Conservation (phyloP, 2,329 filamentous ascomycete genomes). For the Monosporascus sp. region DNA sequence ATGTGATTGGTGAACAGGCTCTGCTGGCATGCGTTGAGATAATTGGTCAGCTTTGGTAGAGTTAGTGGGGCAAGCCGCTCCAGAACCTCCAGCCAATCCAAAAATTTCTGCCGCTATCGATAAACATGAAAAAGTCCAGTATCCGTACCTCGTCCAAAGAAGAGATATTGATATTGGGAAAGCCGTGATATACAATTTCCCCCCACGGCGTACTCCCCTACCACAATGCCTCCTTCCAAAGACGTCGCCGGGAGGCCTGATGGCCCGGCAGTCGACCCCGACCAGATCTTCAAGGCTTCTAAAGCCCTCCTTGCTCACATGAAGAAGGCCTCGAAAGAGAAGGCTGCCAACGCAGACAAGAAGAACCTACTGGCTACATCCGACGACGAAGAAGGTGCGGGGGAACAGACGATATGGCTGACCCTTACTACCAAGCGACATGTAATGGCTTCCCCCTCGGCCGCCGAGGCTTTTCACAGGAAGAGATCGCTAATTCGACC, state of each 20-base stretch:
- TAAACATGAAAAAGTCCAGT: not conserved
- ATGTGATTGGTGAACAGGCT: not conserved
- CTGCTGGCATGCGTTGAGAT: not conserved
- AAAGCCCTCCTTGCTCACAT: conserved; percentile 59
- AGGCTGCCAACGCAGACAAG: conserved; percentile 42
- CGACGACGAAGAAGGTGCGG: conserved; percentile 37
- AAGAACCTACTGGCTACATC: conserved; percentile 49
- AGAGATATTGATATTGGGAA: too few species aligned
- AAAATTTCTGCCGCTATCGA: conserved; percentile 1
- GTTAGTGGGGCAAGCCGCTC: not conserved
- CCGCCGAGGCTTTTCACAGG: conserved; percentile 12
- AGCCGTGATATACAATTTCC: too few species aligned
- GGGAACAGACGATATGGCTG: conserved; percentile 55
- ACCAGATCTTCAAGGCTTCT: conserved; percentile 57
- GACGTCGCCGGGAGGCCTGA: conserved; percentile 26
- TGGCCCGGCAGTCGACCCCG: conserved; percentile 32
- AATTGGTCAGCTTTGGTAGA: not conserved
- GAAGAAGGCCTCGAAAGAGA: conserved; percentile 48
- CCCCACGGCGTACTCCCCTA: not conserved
- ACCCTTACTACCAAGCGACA: conserved; percentile 61
- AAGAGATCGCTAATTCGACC: not conserved
- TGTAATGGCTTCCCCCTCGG: conserved; percentile 65
- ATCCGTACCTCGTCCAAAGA: too few species aligned
- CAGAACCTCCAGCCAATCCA: not conserved
- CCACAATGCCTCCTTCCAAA: conserved; percentile 37